Evolutionary conservation across 352 stramenopile species (phyloP).

Genomic region (Phytophthora rubi): DNA sequence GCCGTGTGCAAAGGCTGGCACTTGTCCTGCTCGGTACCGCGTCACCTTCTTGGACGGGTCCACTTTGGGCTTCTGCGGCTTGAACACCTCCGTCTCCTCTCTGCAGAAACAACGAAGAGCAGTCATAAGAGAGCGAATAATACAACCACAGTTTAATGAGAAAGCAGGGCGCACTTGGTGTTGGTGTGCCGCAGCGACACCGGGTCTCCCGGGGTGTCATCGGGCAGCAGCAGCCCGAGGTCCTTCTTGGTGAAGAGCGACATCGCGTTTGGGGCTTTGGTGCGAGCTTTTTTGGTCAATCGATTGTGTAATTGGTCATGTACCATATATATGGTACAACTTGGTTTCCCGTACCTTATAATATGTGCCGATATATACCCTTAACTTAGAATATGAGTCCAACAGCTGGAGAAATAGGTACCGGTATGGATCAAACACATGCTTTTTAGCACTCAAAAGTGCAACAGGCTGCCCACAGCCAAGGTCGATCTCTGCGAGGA

Average conservation of each 20-base stretch:
- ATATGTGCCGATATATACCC: no score
- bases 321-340: no score
- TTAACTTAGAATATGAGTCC: no score
- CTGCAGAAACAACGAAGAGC: slow-evolving; percentile 25
- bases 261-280: slow-evolving; percentile 37
- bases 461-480: no score
- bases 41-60: slow-evolving; percentile 82
- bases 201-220: slow-evolving; percentile 79
- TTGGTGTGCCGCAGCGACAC: slow-evolving; percentile 83
- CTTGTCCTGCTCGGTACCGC: slow-evolving; percentile 85
- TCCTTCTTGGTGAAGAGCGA: slow-evolving; percentile 91
- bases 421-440: no score
- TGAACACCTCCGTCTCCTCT: slow-evolving; percentile 77
- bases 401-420: no score
- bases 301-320: background rate
- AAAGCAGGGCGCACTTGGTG: slow-evolving; percentile 46
- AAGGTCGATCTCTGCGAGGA: no score
- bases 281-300: no score
- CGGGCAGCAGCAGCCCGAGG: slow-evolving; percentile 78
- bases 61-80: slow-evolving; percentile 80
- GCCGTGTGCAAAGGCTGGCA: slow-evolving; percentile 73
- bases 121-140: slow-evolving; percentile 1
- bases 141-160: background rate
- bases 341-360: no score
- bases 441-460: no score